phyloP scores from a whole-genome alignment of 768 basidiomycete species.

The Lentinula sp. region DNA sequence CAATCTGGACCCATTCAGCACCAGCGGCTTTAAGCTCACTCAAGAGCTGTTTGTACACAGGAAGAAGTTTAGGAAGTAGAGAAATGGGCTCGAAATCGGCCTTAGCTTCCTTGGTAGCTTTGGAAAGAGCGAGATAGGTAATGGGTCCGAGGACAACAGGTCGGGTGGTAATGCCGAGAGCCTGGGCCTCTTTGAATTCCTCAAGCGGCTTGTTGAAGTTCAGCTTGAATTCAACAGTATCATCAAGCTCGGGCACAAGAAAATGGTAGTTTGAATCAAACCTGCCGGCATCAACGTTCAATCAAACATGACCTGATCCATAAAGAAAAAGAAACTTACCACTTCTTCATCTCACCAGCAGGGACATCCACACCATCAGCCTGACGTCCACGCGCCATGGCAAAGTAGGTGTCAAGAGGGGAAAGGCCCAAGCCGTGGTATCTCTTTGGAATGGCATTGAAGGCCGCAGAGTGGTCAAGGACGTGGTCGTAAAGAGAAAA shows the following conservation, averaged over 20 bases:
- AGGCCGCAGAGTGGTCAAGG: conserved; percentile 91
- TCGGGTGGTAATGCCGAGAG: conserved; percentile 81
- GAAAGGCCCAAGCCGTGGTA: conserved; percentile 84
- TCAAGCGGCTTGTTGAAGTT: conserved; percentile 92
- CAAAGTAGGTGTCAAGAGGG: conserved; percentile 92
- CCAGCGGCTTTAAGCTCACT: conserved; percentile 89
- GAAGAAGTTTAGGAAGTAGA: conserved; percentile 83
- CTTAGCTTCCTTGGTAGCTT: conserved; percentile 79
- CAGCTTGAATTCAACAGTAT: conserved; percentile 88
- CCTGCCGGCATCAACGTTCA: conserved; percentile 35
- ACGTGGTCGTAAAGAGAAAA: conserved; percentile 99
- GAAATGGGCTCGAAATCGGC: conserved; percentile 86
- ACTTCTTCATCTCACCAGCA: conserved; percentile 99
- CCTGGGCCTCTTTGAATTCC: conserved; percentile 94
- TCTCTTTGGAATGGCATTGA: conserved; percentile 95
- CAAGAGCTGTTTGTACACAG: conserved; percentile 88
- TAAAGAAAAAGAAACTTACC: conserved; percentile 44
- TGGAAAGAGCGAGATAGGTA: conserved; percentile 91
- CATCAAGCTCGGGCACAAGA: conserved; percentile 94
- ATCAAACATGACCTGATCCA: background rate
- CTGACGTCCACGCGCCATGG: conserved; percentile 99
- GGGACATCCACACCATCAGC: conserved; percentile 92
- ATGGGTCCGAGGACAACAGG: conserved; percentile 95
- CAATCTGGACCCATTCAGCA: conserved; percentile 91
- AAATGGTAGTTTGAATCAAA: conserved; percentile 99